A percentile compares a stretch with the other conserved stretches of the same genome.
These are phyloP conservation scores for Endocladia muricata DNA, from an alignment of 31 red algal genomes.

Conservation along the genomic window DNA sequence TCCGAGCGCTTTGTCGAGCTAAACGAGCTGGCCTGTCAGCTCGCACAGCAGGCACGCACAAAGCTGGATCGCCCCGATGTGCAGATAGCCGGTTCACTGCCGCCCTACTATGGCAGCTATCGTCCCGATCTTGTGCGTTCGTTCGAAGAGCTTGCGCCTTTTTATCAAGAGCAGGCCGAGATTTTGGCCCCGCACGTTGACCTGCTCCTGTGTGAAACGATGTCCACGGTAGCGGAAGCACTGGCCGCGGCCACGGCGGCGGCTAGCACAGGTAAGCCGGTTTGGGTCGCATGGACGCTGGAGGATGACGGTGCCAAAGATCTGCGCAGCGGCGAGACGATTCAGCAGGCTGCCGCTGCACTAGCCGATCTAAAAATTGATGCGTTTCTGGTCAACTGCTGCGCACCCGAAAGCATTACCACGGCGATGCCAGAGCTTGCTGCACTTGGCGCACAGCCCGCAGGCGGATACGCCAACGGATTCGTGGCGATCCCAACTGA, in stretches of 20 bases:
- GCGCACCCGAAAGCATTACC: not conserved
- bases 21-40: not conserved
- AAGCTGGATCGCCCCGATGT: not conserved
- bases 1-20: not conserved
- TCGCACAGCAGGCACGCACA: not conserved
- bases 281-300: not conserved
- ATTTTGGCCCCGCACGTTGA: not conserved
- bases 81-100: not conserved
- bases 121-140: not conserved
- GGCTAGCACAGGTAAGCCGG: not conserved
- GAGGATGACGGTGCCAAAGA: not conserved
- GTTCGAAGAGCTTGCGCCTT: not conserved
- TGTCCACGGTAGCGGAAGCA: slow-evolving; percentile 2
- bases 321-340: not conserved
- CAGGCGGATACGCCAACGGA: slow-evolving; percentile 2
- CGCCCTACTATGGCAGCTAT: not conserved
- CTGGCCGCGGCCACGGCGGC: not conserved
- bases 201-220: slow-evolving; percentile 5
- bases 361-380: not conserved
- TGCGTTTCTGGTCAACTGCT: not conserved
- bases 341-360: not conserved
- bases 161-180: not conserved
- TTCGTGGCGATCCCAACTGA: not conserved
- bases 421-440: not conserved
- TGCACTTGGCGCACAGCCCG: not conserved